A percentile compares a stretch with the other conserved stretches of the same genome.
Evolutionary conservation across 495 filamentous ascomycete genomes (phyloP).

Genomic region (Neurospora sp.): DNA sequence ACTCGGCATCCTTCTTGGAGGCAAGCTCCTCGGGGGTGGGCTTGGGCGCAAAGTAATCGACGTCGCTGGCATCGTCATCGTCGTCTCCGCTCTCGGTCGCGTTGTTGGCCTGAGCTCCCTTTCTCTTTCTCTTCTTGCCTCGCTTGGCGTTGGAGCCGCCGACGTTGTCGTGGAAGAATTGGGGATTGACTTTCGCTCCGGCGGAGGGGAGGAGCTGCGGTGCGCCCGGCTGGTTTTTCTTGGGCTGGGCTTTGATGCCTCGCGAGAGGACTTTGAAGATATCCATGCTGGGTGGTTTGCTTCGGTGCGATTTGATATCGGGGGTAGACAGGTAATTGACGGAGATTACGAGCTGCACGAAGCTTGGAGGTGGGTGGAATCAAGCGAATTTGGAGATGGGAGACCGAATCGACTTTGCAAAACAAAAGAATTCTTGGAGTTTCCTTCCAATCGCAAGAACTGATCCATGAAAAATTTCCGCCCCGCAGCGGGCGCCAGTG

Average conservation of each 20-base stretch:
- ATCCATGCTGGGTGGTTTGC: constrained; percentile 37
- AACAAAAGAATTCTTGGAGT: neutral
- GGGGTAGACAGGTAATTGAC: neutral
- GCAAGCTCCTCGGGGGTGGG: constrained; percentile 7
- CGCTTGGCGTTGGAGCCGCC: constrained; percentile 9
- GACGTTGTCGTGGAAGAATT: constrained; percentile 38
- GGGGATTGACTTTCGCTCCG: constrained; percentile 37
- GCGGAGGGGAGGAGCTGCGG: constrained; percentile 37
- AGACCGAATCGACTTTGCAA: neutral
- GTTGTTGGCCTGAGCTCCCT: constrained; percentile 13
- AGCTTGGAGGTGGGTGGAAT: neutral
- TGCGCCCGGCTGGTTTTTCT: constrained; percentile 17
- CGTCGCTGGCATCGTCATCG: constrained; percentile 24
- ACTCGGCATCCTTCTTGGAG: constrained; percentile 4
- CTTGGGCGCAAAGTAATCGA: constrained; percentile 42
- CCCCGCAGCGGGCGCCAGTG: neutral
- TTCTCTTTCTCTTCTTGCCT: constrained; percentile 42
- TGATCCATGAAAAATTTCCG: neutral
- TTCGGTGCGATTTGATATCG: neutral
- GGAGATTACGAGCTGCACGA: no score
- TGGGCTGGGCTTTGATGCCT: constrained; percentile 40
- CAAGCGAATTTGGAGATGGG: neutral
- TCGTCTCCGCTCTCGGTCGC: constrained; percentile 13
- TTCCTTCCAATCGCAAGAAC: neutral
- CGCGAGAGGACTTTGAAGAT: constrained; percentile 57